A percentile compares a stretch with the other conserved stretches of the same genome.
Evolutionary conservation across 1,284 basidiomycete species (phyloP).

Genomic region (Microbotryomycetes sp.): DNA sequence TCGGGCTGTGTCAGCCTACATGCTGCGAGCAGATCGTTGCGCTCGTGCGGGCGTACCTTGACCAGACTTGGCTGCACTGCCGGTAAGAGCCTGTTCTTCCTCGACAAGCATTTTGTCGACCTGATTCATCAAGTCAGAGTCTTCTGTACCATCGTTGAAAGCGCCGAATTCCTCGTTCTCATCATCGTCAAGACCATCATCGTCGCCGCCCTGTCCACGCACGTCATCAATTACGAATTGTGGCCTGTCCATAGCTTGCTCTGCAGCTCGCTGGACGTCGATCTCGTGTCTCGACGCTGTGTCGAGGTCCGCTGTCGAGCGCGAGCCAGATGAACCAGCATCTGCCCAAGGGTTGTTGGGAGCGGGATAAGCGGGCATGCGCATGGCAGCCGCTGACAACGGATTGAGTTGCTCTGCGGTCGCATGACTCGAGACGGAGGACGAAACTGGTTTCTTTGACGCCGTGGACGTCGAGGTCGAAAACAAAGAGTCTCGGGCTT

Average conservation of each 20-base stretch:
- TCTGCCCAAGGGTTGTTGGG: constrained; percentile 40
- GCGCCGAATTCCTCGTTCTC: constrained; percentile 31
- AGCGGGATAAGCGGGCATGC: constrained; percentile 43
- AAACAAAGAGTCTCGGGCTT: constrained; percentile 77
- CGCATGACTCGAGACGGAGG: not conserved
- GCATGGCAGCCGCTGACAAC: constrained; percentile 36
- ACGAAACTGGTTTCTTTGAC: not conserved
- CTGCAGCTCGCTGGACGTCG: constrained; percentile 69
- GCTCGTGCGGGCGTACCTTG: constrained; percentile 7
- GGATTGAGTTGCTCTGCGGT: constrained; percentile 22
- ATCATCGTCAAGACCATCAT: constrained; percentile 56
- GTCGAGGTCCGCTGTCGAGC: constrained; percentile 53
- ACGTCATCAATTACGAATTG: constrained; percentile 91
- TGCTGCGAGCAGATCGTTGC: not conserved
- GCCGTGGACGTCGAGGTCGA: constrained; percentile 36
- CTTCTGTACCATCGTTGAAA: constrained; percentile 52
- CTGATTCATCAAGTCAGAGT: constrained; percentile 76
- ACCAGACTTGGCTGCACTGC: not conserved
- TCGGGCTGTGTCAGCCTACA: not conserved
- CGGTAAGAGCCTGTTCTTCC: constrained; percentile 20
- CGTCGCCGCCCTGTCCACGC: constrained; percentile 67
- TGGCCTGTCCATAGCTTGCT: constrained; percentile 78
- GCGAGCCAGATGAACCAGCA: constrained; percentile 45
- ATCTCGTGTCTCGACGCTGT: constrained; percentile 42
- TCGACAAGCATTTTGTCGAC: constrained; percentile 45